These are phyloP conservation scores for Alternaria alternata DNA, from an alignment of 2,329 filamentous ascomycete species.

Conservation along the genomic window DNA sequence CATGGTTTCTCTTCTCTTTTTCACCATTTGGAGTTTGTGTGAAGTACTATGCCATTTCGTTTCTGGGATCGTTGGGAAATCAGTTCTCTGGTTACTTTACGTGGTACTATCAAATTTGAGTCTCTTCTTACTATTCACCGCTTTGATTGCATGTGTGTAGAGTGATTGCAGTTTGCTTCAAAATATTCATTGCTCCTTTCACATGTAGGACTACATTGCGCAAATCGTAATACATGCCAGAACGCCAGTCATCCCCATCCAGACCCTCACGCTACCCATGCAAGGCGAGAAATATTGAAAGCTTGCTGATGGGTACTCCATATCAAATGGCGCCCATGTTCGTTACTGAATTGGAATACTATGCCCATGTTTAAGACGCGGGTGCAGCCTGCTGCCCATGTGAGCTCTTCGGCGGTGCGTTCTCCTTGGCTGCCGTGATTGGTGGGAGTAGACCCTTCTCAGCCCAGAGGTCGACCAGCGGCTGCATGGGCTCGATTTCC, in stretches of 20 bases:
- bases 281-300: conserved; percentile 19
- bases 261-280: conserved; percentile 15
- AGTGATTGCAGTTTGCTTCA: not conserved
- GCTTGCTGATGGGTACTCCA: conserved; percentile 13
- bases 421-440: conserved; percentile 30
- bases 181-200: conserved; percentile 13
- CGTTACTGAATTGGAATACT: conserved; percentile 1
- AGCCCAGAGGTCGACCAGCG: conserved; percentile 89
- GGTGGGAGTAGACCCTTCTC: conserved; percentile 83
- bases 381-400: conserved; percentile 28
- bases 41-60: conserved; percentile 45
- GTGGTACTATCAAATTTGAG: conserved; percentile 51
- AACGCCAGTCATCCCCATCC: conserved; percentile 15
- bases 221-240: conserved; percentile 16
- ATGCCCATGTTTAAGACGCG: conserved; percentile 11
- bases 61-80: conserved; percentile 48
- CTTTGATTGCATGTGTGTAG: conserved; percentile 20
- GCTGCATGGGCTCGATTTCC: conserved; percentile 95
- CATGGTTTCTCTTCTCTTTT: conserved; percentile 37
- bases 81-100: conserved; percentile 49
- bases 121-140: conserved; percentile 43
- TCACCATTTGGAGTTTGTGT: conserved; percentile 50
- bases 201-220: conserved; percentile 7
- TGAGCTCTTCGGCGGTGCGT: conserved; percentile 27
- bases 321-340: conserved; percentile 17